Percentiles rank a stretch among this genome's conserved stretches.
phyloP scores from a whole-genome alignment of 352 stramenopile species.

The Globisporangium acanthophoron region DNA sequence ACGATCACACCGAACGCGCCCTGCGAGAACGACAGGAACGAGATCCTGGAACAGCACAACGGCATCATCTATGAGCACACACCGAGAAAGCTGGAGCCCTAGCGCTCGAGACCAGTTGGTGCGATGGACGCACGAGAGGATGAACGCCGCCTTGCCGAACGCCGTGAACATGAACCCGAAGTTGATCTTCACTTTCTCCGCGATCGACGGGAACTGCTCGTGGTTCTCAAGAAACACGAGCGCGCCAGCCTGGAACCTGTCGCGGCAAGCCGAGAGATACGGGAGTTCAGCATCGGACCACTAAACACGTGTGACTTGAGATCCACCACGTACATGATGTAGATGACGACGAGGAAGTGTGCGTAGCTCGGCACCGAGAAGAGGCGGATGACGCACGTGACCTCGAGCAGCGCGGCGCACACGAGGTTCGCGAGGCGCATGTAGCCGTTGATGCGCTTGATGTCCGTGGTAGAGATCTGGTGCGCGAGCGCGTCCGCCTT shows the following conservation, averaged over 20 bases:
- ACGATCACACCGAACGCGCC: constrained; percentile 75
- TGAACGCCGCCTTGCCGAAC: constrained; percentile 77
- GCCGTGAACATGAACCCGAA: constrained; percentile 88
- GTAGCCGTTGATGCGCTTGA: constrained; percentile 82
- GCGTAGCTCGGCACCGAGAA: constrained; percentile 72
- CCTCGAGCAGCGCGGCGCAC: constrained; percentile 44
- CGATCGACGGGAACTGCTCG: constrained; percentile 71
- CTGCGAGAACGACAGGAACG: constrained; percentile 77
- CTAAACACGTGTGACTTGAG: too few species aligned
- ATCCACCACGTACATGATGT: constrained; percentile 58
- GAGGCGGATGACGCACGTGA: constrained; percentile 77
- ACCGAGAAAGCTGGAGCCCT: background rate
- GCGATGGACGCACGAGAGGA: constrained; percentile 54
- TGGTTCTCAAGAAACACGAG: constrained; percentile 84
- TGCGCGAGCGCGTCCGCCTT: constrained; percentile 65
- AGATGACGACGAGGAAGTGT: constrained; percentile 81
- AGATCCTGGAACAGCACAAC: constrained; percentile 34
- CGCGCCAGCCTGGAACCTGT: constrained; percentile 48
- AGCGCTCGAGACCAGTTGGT: background rate
- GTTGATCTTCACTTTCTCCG: constrained; percentile 80
- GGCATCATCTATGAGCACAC: background rate
- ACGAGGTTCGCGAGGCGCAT: constrained; percentile 80
- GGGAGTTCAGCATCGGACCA: too few species aligned
- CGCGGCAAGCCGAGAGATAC: too few species aligned
- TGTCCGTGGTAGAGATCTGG: constrained; percentile 72